Percentiles rank a stretch among this genome's conserved stretches.
phyloP scores from a whole-genome alignment of 768 basidiomycete genomes.

The Tylopilus sp. region DNA sequence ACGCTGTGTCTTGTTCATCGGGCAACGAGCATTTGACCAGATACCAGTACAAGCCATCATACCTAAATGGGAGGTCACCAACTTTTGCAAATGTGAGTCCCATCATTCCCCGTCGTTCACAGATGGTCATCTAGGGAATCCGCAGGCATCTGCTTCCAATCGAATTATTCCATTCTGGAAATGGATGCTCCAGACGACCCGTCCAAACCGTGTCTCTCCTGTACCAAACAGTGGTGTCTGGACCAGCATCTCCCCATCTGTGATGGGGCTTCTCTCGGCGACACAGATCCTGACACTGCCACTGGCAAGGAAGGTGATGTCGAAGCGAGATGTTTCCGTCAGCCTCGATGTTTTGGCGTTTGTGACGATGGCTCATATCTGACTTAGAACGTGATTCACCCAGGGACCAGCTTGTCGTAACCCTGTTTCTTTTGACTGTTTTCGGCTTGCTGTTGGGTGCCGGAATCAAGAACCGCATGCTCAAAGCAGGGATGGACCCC shows the following conservation, averaged over 20 bases:
- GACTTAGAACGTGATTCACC: constrained; percentile 86
- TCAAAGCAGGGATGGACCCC: constrained; percentile 69
- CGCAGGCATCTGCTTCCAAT: constrained; percentile 85
- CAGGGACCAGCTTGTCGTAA: constrained; percentile 91
- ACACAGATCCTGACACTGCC: constrained; percentile 87
- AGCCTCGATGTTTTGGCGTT: constrained; percentile 39
- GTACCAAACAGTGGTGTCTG: constrained; percentile 94
- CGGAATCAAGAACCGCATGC: constrained; percentile 78
- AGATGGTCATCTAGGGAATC: constrained; percentile 6
- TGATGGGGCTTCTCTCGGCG: constrained; percentile 75
- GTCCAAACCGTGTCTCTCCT: constrained; percentile 86
- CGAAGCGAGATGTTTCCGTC: constrained; percentile 94
- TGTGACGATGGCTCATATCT: constrained; percentile 26
- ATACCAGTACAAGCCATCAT: constrained; percentile 41
- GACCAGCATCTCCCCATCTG: constrained; percentile 89
- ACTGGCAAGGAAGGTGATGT: constrained; percentile 96
- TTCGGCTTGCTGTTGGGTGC: constrained; percentile 83
- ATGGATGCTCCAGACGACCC: constrained; percentile 80
- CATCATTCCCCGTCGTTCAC: background rate
- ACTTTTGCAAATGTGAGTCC: constrained; percentile 81
- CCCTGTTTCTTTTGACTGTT: constrained; percentile 83
- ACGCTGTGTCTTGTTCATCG: background rate
- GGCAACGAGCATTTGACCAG: constrained; percentile 25
- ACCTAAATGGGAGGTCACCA: constrained; percentile 86
- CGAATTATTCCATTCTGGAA: constrained; percentile 83